Base-by-base conservation (phyloP, 108 stramenopile genomes). In the Stephanodiscus minutulus region DNA sequence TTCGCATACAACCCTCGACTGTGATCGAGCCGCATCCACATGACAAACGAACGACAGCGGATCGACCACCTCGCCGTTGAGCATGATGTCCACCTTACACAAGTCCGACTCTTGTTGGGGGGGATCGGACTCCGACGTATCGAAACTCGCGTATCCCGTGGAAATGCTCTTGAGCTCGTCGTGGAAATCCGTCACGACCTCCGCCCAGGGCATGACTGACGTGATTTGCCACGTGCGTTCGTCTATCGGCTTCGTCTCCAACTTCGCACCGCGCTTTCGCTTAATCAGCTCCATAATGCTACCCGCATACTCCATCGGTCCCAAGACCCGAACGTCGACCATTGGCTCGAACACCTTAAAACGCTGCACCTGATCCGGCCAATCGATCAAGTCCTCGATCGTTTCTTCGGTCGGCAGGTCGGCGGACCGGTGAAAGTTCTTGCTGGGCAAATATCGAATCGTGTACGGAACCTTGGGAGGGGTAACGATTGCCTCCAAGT, bases 401-500 rank as follows among this genome's bases (percentile, higher is more conserved):
- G 87, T 75, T 46, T 92, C 88, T 22, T 87, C 90, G 25, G 73
- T 56, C 8, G 96, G 89, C 56, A 96, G 86, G 7, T 83, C 83
- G 1, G 85, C 70, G 47, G 80, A 84, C 21, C 92, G 75, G 22
- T 96, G 94, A 67, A 85, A 90, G 48, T 88, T 89, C 64, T 96
- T 93, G 62, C 85, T 83, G 21, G 91, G 89, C 17, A 96, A 63
- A 65, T 92, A 86, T 22, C 86, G 84, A 22, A 91, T 82, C 46
- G 83, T 87, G 79, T 98, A 99, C 18, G 97, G 96, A 27, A 98
- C 99, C 64, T 96, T 96, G 3, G 99, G 99, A 11, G 97, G 96
- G 8, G 99, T 99, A 18, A 98, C 96, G 21, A 99, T 83, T 5
- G 98, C 95, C 43, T 96, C 96, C 28, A 96, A 71, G n/a, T 86